phyloP scores from a whole-genome alignment of 352 stramenopile genomes.

The Phytophthora megakarya region DNA sequence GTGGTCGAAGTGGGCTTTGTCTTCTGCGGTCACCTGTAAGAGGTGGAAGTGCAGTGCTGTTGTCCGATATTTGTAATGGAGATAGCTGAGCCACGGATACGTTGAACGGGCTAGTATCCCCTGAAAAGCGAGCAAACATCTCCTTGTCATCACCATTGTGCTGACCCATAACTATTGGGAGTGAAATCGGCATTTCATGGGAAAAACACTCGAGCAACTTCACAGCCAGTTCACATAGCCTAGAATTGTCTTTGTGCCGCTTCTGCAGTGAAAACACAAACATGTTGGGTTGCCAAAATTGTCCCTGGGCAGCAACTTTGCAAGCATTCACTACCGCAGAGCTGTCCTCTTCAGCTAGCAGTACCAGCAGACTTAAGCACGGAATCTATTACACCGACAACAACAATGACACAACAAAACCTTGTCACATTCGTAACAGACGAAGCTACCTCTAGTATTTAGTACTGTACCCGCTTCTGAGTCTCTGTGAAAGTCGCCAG shows the following conservation, averaged over 20 bases:
- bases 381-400: slow-evolving; percentile 42
- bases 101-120: slow-evolving; percentile 1
- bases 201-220: slow-evolving; percentile 54
- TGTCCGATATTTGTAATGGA: slow-evolving; percentile 12
- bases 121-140: background rate
- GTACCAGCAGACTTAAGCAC: slow-evolving; percentile 58
- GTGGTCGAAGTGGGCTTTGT: slow-evolving; percentile 27
- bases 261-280: slow-evolving; percentile 81
- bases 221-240: slow-evolving; percentile 45
- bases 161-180: slow-evolving; percentile 50
- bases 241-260: slow-evolving; percentile 57
- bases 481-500: slow-evolving; percentile 56
- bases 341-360: slow-evolving; percentile 58
- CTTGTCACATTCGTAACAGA: slow-evolving; percentile 10
- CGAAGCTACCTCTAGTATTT: background rate
- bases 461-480: slow-evolving; percentile 63
- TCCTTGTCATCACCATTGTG: slow-evolving; percentile 2
- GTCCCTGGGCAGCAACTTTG: slow-evolving; percentile 67
- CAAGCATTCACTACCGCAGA: slow-evolving; percentile 54
- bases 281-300: slow-evolving; percentile 79
- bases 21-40: slow-evolving; percentile 23
- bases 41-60: slow-evolving; percentile 39
- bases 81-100: slow-evolving; percentile 3
- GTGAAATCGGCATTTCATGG: slow-evolving; percentile 60
- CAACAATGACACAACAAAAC: slow-evolving; percentile 11